These are phyloP conservation scores for Pythium folliculosum DNA, from an alignment of 352 stramenopile genomes.

Conservation along the genomic window DNA sequence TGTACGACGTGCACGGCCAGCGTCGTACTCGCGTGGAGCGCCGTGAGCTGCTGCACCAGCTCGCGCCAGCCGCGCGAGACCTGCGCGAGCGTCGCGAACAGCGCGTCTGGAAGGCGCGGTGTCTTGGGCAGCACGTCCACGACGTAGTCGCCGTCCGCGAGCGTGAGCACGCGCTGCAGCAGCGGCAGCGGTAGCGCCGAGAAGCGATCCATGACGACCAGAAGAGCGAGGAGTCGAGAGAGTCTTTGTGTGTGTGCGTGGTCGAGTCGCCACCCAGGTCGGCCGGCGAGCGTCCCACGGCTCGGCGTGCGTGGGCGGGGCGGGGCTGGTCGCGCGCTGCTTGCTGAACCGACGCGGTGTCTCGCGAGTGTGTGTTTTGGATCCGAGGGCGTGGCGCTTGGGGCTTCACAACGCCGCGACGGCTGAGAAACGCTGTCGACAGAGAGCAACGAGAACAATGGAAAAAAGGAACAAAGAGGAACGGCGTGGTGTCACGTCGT, in stretches of 20 bases:
- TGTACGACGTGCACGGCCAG: conserved; percentile 11
- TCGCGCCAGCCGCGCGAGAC: conserved; percentile 16
- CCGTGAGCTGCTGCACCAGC: conserved; percentile 11
- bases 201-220: conserved; percentile 20
- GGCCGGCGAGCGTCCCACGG: too few species aligned
- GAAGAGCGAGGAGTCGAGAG: not conserved
- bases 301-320: too few species aligned
- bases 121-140: conserved; percentile 17
- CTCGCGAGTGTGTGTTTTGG: not conserved
- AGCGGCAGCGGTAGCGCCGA: conserved; percentile 19
- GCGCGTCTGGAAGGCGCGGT: conserved; percentile 10
- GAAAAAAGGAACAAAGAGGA: not conserved
- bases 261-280: too few species aligned
- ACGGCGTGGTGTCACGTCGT: not conserved
- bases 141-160: conserved; percentile 26
- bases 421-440: not conserved
- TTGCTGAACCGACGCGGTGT: not conserved
- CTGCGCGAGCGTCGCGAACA: conserved; percentile 14
- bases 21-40: conserved; percentile 4
- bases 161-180: conserved; percentile 24
- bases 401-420: not conserved
- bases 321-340: too few species aligned
- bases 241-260: too few species aligned
- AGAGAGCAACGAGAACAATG: not conserved
- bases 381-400: not conserved